Evolutionary conservation across 2,329 filamentous ascomycete genomes (phyloP), one percentile per base, ranked within the genome.

Genomic region (Lojkania enalia): DNA sequence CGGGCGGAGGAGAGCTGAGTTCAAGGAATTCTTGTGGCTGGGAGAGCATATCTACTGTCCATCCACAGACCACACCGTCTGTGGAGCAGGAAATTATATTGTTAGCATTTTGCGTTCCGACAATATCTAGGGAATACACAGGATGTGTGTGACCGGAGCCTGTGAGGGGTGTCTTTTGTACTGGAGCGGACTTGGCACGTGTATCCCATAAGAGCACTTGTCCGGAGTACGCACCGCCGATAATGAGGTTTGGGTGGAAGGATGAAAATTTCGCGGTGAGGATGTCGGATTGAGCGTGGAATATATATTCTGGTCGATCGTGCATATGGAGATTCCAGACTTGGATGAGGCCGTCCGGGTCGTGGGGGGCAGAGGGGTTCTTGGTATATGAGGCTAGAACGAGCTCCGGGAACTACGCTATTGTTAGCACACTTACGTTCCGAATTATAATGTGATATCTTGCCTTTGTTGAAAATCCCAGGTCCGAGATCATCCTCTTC

Each of bases 191-290:
- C 14, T 90, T 88, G 40, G 90, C 88, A 52, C 94, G 86, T 9
- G 90, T 99, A 66, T 99, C 95, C 94, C 94, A 99, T 14, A 99
- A 81, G 35, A 97, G 81, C 13, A 99, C 90, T 71, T 99, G 95
- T 5, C 94, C 94, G 48, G 89, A 95, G 73, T 99, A 99, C 25
- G 92, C 91, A 37, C 95, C 95, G 49, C 94, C 94, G 49, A 99
- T 84, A 61, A 99, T 95, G 42, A 99, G 79, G 58, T 96, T 96
- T 3, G 92, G 92, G 68, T 99, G 94, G 66, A 96, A 96, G 0
- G 94, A 94, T n/a, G 94, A 97, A 73, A 99, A 99, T 57, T 94
- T 95, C 53, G 94, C 94, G 0, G 91, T 88, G 12, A 99, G 80
- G 41, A 99, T 90, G 71, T 99, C 94, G 33, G 91, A 96, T 49